Evolutionary conservation across 768 basidiomycete species (phyloP).

Genomic region (Paxillus ammoniavirescens): DNA sequence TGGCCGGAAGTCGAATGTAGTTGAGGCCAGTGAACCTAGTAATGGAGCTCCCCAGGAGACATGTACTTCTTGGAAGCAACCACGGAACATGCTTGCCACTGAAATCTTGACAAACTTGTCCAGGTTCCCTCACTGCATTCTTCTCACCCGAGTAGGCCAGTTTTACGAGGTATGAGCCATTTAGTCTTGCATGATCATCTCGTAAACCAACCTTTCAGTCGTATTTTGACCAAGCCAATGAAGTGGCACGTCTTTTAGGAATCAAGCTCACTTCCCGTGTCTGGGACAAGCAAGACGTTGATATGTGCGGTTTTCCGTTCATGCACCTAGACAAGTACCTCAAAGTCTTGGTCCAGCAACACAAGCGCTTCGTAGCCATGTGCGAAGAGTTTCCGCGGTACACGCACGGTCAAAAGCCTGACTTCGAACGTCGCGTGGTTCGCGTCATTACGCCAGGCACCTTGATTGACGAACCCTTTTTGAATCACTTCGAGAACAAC

Average conservation of each 20-base stretch:
- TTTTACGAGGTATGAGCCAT: constrained; percentile 79
- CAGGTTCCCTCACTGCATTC: constrained; percentile 82
- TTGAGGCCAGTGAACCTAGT: neutral
- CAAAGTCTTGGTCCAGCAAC: constrained; percentile 79
- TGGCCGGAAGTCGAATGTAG: constrained; percentile 16
- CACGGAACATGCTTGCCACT: constrained; percentile 55
- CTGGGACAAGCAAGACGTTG: constrained; percentile 66
- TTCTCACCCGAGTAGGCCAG: constrained; percentile 90
- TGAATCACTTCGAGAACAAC: constrained; percentile 85
- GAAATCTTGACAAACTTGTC: constrained; percentile 71
- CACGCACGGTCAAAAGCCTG: constrained; percentile 48
- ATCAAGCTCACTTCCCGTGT: constrained; percentile 81
- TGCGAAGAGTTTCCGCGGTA: constrained; percentile 84
- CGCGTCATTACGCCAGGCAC: constrained; percentile 93
- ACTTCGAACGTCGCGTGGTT: constrained; percentile 77
- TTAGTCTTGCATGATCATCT: neutral
- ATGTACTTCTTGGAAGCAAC: constrained; percentile 16
- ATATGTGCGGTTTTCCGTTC: constrained; percentile 92
- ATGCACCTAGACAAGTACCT: constrained; percentile 83
- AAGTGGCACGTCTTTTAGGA: constrained; percentile 71
- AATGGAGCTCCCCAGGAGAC: neutral
- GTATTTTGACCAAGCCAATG: constrained; percentile 87
- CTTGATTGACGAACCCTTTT: constrained; percentile 86
- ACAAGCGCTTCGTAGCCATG: constrained; percentile 85
- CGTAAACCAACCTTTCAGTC: constrained; percentile 51